A percentile compares a stretch with the other conserved stretches of the same genome.
Evolutionary conservation across 495 filamentous ascomycete genomes (phyloP).

Genomic region (Penicillium goetzii): DNA sequence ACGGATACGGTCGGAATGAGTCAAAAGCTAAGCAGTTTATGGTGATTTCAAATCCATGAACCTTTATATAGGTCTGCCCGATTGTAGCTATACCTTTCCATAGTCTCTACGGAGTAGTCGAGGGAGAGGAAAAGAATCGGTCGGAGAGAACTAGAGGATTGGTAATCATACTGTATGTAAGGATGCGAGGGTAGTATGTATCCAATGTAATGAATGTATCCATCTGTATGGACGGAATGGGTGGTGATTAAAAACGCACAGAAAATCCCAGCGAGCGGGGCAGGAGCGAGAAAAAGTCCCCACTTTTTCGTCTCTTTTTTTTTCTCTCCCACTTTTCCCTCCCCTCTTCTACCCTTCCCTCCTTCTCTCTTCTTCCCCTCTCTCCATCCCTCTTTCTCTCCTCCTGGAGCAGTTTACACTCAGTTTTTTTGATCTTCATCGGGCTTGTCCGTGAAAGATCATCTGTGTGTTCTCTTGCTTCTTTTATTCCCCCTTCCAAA

Average conservation of each 20-base stretch:
- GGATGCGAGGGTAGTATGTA: background rate
- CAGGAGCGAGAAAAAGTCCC: conserved; percentile 37
- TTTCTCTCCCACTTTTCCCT: conserved; percentile 42
- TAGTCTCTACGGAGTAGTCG: too few relatives aligned
- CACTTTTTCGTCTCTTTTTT: conserved; percentile 44
- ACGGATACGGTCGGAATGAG: conserved; percentile 9
- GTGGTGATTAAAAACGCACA: conserved; percentile 26
- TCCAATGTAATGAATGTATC: background rate
- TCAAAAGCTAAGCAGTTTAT: background rate
- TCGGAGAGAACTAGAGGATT: background rate
- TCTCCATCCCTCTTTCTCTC: conserved; percentile 34
- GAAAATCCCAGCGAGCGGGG: conserved; percentile 26
- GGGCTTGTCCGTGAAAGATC: conserved; percentile 53
- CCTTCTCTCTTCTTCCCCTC: conserved; percentile 32
- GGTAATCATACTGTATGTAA: background rate
- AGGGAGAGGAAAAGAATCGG: background rate
- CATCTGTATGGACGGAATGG: background rate
- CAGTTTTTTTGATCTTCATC: conserved; percentile 52
- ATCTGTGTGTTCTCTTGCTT: conserved; percentile 45
- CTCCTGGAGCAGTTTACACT: conserved; percentile 50
- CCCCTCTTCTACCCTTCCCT: conserved; percentile 30
- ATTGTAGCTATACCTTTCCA: background rate
- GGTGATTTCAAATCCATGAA: conserved; percentile 2
- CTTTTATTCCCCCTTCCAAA: conserved; percentile 29
- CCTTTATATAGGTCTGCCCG: background rate